A percentile compares a stretch with the other conserved stretches of the same genome.
phyloP scores from a whole-genome alignment of 768 basidiomycete species.

The Suillus weaverae region DNA sequence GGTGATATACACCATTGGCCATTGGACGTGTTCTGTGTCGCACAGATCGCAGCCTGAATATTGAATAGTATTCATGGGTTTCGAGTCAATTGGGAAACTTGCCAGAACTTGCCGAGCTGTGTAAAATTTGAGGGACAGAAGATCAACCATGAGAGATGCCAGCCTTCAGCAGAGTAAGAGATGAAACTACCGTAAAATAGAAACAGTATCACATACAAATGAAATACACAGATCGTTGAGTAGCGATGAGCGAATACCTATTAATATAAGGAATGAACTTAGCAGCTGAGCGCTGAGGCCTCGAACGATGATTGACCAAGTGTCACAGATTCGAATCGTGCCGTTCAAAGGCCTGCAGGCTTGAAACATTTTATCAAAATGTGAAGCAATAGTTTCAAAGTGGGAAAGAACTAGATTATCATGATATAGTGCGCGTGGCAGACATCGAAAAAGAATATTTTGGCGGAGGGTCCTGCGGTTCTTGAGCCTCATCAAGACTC shows the following conservation, averaged over 20 bases:
- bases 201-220: no score
- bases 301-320: neutral
- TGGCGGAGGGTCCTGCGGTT: conserved; percentile 6
- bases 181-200: no score
- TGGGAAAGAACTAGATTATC: neutral
- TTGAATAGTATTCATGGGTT: no score
- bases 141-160: no score
- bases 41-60: no score
- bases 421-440: neutral
- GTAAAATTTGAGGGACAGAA: no score
- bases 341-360: neutral
- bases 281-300: neutral
- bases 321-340: neutral
- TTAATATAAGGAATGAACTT: neutral
- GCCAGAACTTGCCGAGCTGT: no score
- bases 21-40: no score
- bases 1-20: no score
- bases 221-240: no score
- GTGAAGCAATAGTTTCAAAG: neutral
- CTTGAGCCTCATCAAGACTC: conserved; percentile 5
- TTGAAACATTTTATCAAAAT: neutral
- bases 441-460: conserved; percentile 6
- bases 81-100: no score
- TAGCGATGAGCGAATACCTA: neutral
- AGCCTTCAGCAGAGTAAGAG: no score